Conservation (phyloP, 1,284 basidiomycete genomes). For the Anthracocystis walkeri region DNA sequence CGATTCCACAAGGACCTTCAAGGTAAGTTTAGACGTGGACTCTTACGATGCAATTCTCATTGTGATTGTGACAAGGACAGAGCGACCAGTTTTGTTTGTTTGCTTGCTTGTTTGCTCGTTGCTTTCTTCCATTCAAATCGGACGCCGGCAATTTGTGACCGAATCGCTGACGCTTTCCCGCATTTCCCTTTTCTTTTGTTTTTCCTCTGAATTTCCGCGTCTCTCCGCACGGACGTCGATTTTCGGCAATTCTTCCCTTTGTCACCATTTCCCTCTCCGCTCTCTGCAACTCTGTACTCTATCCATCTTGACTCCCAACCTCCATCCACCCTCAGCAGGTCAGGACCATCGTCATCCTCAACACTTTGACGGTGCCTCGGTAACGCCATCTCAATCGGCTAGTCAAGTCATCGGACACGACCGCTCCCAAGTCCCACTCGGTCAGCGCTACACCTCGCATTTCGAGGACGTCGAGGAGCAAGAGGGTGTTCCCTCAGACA, state of each 20-base stretch:
- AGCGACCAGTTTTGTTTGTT: background rate
- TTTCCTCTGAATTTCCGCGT: background rate
- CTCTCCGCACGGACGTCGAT: conserved; percentile 10
- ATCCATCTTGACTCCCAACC: background rate
- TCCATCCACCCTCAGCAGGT: conserved; percentile 4
- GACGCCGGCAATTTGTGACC: background rate
- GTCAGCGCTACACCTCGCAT: conserved; percentile 51
- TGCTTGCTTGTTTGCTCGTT: background rate
- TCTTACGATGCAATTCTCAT: background rate
- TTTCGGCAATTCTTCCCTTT: background rate
- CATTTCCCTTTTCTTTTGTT: conserved; percentile 6
- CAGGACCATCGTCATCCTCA: conserved; percentile 36
- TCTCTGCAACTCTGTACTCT: conserved; percentile 2
- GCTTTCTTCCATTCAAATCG: background rate
- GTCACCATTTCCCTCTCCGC: background rate
- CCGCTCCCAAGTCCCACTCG: conserved; percentile 37
- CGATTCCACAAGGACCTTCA: conserved; percentile 49
- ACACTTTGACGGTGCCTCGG: conserved; percentile 63
- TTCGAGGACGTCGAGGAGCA: conserved; percentile 60
- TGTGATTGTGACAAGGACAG: background rate
- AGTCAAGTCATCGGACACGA: conserved; percentile 66
- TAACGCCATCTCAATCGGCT: conserved; percentile 70
- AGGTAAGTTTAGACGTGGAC: conserved; percentile 25
- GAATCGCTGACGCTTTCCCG: conserved; percentile 3
- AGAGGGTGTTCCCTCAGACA: conserved; percentile 49